Conservation (phyloP, 768 basidiomycete species). For the Suillus brevipes region DNA sequence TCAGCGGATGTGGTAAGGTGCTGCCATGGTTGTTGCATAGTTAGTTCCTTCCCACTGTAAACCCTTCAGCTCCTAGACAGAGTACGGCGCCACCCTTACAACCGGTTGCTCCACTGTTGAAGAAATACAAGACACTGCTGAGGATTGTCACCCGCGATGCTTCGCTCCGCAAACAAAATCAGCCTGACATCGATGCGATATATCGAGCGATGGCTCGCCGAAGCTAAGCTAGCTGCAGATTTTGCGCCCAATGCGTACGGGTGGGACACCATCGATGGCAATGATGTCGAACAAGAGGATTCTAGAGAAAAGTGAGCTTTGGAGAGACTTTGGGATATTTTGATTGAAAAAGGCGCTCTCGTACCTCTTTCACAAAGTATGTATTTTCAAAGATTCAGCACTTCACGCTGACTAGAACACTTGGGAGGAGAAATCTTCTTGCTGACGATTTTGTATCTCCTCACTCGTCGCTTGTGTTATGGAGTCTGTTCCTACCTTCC, state of each 20-base stretch:
- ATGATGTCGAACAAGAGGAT: conserved; percentile 42
- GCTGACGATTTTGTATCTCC: conserved; percentile 50
- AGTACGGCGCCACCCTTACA: conserved; percentile 42
- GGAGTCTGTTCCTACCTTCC: conserved; percentile 59
- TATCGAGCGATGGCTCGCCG: conserved; percentile 77
- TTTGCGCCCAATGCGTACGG: conserved; percentile 44
- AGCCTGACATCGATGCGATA: conserved; percentile 51
- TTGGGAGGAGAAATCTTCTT: conserved; percentile 55
- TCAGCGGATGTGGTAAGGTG: conserved; percentile 45
- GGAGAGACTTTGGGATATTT: conserved; percentile 61
- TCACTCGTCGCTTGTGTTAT: conserved; percentile 53
- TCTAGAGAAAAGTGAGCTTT: conserved; percentile 65
- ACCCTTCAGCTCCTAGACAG: conserved; percentile 43
- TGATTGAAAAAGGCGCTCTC: conserved; percentile 71
- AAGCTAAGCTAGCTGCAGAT: conserved; percentile 65
- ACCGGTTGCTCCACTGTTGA: conserved; percentile 66
- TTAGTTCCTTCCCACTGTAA: conserved; percentile 80
- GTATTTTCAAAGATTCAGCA: conserved; percentile 16
- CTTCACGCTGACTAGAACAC: conserved; percentile 12
- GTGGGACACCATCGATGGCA: conserved; percentile 40
- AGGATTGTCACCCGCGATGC: conserved; percentile 66
- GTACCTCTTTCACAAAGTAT: conserved; percentile 85
- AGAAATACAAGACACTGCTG: conserved; percentile 67
- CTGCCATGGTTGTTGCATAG: conserved; percentile 81
- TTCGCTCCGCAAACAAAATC: conserved; percentile 53